Conservation (phyloP, 495 filamentous ascomycete genomes). For the Xylaria bambusicola region DNA sequence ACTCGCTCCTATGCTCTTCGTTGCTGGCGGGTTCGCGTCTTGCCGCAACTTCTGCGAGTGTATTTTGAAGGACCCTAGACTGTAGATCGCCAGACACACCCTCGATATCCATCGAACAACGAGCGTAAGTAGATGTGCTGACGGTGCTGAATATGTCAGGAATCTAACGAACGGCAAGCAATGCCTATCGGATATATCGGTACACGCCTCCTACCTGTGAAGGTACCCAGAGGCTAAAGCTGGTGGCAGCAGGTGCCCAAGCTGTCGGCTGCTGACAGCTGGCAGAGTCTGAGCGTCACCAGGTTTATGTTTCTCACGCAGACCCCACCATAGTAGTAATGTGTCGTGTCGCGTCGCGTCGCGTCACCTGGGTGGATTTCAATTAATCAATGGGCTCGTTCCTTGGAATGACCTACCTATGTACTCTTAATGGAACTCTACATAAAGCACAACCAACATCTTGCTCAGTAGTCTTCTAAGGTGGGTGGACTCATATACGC, state of each 20-base stretch:
- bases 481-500: no score
- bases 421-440: neutral
- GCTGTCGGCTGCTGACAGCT: neutral
- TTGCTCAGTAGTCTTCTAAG: no score
- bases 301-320: no score
- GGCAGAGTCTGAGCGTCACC: neutral
- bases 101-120: conserved; percentile 34
- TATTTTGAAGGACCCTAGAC: conserved; percentile 47
- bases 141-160: neutral
- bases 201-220: no score
- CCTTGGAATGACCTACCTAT: no score
- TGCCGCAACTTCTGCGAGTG: conserved; percentile 47
- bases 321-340: neutral
- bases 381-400: neutral
- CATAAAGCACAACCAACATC: neutral
- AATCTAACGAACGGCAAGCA: neutral
- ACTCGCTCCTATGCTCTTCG: conserved; percentile 27
- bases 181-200: no score
- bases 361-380: neutral
- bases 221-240: no score
- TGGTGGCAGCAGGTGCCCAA: no score
- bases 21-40: conserved; percentile 20
- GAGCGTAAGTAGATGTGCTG: neutral
- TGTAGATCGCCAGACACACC: conserved; percentile 35
- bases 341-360: neutral